Percentiles rank a stretch among this genome's conserved stretches.
Conservation (phyloP, 306 rosid genomes). For the Boehmeria nivea region DNA sequence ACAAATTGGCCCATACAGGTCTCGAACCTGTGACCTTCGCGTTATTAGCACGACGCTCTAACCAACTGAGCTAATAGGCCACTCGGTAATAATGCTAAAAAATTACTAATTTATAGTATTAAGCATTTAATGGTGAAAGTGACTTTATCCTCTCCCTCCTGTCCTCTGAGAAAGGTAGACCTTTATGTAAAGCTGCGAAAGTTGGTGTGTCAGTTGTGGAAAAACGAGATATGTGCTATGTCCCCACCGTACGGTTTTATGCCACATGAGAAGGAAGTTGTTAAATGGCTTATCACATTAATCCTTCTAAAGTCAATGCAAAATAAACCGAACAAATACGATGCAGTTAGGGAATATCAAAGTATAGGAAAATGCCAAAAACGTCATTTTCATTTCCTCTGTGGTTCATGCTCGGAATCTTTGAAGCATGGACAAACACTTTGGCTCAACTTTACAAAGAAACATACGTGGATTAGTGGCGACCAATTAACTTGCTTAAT, state of each 20-base stretch:
- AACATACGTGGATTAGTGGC: slow-evolving; percentile 33
- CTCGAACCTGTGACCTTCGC: slow-evolving; percentile 31
- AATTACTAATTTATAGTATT: no score
- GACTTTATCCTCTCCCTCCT: no score
- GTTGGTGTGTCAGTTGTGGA: background rate
- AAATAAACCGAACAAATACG: slow-evolving; percentile 10
- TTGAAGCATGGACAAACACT: slow-evolving; percentile 20
- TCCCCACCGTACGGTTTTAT: background rate
- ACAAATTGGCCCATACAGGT: slow-evolving; percentile 28
- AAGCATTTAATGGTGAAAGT: no score
- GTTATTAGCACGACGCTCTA: slow-evolving; percentile 14
- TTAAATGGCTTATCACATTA: background rate
- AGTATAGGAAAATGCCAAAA: slow-evolving; percentile 29
- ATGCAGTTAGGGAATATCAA: background rate
- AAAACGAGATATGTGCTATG: background rate
- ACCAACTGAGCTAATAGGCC: slow-evolving; percentile 16
- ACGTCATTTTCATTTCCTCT: slow-evolving; percentile 25
- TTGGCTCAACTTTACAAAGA: background rate
- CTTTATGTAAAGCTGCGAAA: no score
- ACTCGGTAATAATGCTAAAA: no score
- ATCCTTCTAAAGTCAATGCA: background rate
- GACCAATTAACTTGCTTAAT: slow-evolving; percentile 23
- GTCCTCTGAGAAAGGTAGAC: no score
- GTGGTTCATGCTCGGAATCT: slow-evolving; percentile 44
- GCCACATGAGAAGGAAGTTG: background rate